Conservation (phyloP, 805 yeast species). For the Hemisphaericaspora nanyangensis region DNA sequence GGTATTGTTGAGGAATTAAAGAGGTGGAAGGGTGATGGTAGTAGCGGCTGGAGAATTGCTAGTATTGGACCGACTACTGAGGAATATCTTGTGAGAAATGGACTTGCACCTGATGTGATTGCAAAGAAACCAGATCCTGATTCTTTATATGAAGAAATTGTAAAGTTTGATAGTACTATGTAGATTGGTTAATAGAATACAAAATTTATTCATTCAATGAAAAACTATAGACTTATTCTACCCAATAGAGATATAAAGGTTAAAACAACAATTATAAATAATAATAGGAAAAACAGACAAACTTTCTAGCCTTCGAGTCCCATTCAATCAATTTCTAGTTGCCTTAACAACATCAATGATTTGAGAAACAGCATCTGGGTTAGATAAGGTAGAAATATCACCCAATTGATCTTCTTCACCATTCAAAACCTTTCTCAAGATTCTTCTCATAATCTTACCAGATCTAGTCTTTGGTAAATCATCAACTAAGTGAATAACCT, state of each 20-base stretch:
- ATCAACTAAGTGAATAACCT: constrained; percentile 72
- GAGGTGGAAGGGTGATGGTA: constrained; percentile 4
- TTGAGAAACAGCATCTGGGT: constrained; percentile 78
- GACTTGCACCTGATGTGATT: constrained; percentile 57
- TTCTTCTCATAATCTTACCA: constrained; percentile 98
- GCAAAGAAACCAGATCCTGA: constrained; percentile 71
- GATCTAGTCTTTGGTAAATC: constrained; percentile 98
- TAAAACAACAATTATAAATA: not conserved
- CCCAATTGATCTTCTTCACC: constrained; percentile 93
- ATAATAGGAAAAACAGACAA: too few species aligned
- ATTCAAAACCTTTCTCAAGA: constrained; percentile 85
- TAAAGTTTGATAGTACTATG: constrained; percentile 3
- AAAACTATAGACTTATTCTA: not conserved
- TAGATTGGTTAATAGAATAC: not conserved
- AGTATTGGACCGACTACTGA: constrained; percentile 94
- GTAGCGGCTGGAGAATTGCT: constrained; percentile 62
- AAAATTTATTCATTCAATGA: constrained; percentile 6
- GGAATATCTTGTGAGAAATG: constrained; percentile 48
- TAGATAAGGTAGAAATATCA: constrained; percentile 83
- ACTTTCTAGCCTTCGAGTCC: too few species aligned
- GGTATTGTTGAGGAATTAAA: constrained; percentile 46
- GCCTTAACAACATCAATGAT: constrained; percentile 60
- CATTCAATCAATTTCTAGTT: too few species aligned
- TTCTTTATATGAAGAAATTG: constrained; percentile 44
- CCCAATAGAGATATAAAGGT: not conserved